Percentiles rank a stretch among this genome's conserved stretches.
Conservation (phyloP, 352 stramenopile species). For the Phytophthora pisi region DNA sequence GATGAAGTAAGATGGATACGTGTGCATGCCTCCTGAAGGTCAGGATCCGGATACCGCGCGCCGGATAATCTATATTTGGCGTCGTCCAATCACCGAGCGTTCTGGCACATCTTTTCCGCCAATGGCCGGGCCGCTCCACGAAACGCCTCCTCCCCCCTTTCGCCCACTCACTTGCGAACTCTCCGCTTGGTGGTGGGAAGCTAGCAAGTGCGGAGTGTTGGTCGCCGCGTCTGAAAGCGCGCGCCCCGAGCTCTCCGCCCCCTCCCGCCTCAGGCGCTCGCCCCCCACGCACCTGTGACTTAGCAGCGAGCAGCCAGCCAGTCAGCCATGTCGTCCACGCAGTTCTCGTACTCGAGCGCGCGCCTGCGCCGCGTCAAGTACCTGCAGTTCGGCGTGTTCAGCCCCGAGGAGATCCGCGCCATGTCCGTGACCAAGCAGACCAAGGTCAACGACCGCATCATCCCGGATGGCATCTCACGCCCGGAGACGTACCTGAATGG, state of each 20-base stretch:
- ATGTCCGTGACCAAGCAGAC: constrained; percentile 97
- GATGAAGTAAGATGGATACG: no score
- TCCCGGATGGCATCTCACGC: constrained; percentile 95
- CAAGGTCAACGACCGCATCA: constrained; percentile 96
- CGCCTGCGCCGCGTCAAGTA: constrained; percentile 96
- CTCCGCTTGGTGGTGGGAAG: constrained; percentile 56
- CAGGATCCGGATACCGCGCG: background rate
- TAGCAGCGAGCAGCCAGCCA: background rate
- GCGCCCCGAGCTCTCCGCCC: background rate
- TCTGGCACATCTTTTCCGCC: constrained; percentile 23
- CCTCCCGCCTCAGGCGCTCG: background rate
- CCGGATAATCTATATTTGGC: constrained; percentile 16
- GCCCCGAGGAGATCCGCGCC: constrained; percentile 96
- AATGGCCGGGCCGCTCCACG: constrained; percentile 24
- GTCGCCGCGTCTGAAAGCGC: constrained; percentile 18
- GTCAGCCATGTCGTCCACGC: constrained; percentile 71
- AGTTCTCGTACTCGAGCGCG: constrained; percentile 97
- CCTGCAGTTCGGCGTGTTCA: constrained; percentile 98
- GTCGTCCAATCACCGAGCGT: constrained; percentile 11
- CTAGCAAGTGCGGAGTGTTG: constrained; percentile 35
- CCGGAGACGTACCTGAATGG: constrained; percentile 91
- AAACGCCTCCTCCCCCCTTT: constrained; percentile 25
- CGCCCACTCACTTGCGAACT: constrained; percentile 69
- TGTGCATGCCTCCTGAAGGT: background rate
- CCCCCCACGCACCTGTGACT: no score